A percentile compares a stretch with the other conserved stretches of the same genome.
Conservation (phyloP, 768 basidiomycete genomes). For the Mycena alexandri region DNA sequence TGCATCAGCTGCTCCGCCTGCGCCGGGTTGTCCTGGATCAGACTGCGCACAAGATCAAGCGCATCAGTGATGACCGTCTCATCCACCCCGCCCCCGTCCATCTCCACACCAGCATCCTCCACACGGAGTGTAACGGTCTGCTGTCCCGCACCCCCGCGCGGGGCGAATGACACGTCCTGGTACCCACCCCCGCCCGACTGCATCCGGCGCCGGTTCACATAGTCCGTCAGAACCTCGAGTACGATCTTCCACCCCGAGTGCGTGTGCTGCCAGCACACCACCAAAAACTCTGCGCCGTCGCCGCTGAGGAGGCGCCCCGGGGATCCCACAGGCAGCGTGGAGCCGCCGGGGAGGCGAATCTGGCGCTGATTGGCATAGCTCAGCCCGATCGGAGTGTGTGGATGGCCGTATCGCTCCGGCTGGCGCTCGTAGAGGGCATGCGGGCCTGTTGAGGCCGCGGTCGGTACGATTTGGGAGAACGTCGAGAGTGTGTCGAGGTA, state of each 20-base stretch:
- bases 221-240: conserved; percentile 84
- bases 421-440: conserved; percentile 81
- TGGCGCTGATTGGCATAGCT: conserved; percentile 76
- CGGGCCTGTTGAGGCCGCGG: conserved; percentile 70
- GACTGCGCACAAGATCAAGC: conserved; percentile 83
- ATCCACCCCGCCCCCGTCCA: conserved; percentile 66
- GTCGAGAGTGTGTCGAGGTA: conserved; percentile 81
- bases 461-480: conserved; percentile 80
- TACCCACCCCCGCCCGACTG: conserved; percentile 58
- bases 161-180: conserved; percentile 67
- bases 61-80: conserved; percentile 77
- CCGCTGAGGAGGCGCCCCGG: conserved; percentile 78
- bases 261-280: conserved; percentile 84
- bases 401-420: conserved; percentile 69
- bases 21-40: conserved; percentile 77
- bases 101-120: conserved; percentile 81
- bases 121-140: conserved; percentile 62
- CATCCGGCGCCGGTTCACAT: conserved; percentile 70
- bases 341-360: conserved; percentile 82
- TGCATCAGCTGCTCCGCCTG: conserved; percentile 77
- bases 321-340: conserved; percentile 74
- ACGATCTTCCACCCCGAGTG: conserved; percentile 91
- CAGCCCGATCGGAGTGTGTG: conserved; percentile 60
- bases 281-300: conserved; percentile 76
- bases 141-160: conserved; percentile 49